Conservation (phyloP, 257 asterid genomes). For the Capsicum pubescens region DNA sequence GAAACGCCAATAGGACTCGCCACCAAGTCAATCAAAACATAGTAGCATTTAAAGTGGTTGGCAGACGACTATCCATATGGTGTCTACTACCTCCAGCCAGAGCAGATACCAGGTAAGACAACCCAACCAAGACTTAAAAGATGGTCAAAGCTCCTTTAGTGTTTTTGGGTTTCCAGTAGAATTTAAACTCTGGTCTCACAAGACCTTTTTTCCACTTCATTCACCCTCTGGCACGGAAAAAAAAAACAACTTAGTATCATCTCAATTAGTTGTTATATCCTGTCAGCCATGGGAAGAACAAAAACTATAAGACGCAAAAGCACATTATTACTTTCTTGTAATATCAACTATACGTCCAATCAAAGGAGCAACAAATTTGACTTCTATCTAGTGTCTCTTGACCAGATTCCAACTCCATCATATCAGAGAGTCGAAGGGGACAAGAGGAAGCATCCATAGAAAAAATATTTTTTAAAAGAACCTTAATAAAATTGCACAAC, state of each 20-base stretch:
- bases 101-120: not conserved
- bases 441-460: not conserved
- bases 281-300: too few species aligned
- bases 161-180: not conserved
- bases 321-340: not conserved
- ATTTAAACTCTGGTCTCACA: not conserved
- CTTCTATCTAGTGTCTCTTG: not conserved
- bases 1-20: not conserved
- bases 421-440: not conserved
- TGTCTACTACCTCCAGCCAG: not conserved
- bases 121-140: not conserved
- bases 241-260: not conserved
- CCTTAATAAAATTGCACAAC: not conserved
- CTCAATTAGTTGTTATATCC: not conserved
- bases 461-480: not conserved
- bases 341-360: not conserved
- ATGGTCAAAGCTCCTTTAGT: not conserved
- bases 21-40: not conserved
- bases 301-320: not conserved
- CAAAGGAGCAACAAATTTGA: not conserved
- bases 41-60: not conserved
- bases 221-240: not conserved
- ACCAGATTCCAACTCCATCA: not conserved
- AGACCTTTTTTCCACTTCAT: not conserved
- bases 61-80: not conserved